A percentile compares a stretch with the other conserved stretches of the same genome.
phyloP scores from a whole-genome alignment of 1,284 basidiomycete genomes.

The Grifola frondosa region DNA sequence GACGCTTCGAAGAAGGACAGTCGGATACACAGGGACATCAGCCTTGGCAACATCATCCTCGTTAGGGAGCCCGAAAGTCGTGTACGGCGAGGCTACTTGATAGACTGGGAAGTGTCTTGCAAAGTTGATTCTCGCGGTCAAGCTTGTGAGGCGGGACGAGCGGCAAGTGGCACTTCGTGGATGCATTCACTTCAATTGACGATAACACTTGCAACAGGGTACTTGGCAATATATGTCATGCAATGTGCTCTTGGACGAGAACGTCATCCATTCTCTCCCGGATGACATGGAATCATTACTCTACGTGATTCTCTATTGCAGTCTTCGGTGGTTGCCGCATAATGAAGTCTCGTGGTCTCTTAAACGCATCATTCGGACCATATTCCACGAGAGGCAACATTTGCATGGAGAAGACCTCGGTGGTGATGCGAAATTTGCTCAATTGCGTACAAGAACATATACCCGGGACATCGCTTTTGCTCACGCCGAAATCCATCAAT shows the following conservation, averaged over 20 bases:
- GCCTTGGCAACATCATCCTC: constrained; percentile 12
- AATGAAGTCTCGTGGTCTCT: background rate
- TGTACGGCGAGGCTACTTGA: constrained; percentile 9
- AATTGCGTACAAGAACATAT: too few species aligned
- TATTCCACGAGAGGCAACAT: background rate
- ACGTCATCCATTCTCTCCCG: background rate
- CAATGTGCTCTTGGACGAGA: background rate
- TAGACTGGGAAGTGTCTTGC: constrained; percentile 13
- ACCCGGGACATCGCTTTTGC: too few species aligned
- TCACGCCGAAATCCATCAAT: too few species aligned
- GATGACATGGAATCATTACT: constrained; percentile 9
- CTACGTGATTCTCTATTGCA: constrained; percentile 5
- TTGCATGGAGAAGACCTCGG: background rate
- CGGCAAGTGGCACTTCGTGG: constrained; percentile 1
- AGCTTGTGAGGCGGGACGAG: background rate
- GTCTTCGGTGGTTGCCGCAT: background rate
- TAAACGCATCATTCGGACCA: background rate
- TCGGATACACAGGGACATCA: constrained; percentile 12
- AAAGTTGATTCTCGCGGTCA: constrained; percentile 1
- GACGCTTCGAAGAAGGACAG: constrained; percentile 2
- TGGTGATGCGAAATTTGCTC: too few species aligned
- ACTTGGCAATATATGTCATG: constrained; percentile 6
- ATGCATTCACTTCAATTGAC: background rate
- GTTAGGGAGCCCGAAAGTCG: constrained; percentile 1
- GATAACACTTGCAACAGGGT: background rate